phyloP scores from a whole-genome alignment of 306 rosid genomes.

The Acacia crassicarpa region DNA sequence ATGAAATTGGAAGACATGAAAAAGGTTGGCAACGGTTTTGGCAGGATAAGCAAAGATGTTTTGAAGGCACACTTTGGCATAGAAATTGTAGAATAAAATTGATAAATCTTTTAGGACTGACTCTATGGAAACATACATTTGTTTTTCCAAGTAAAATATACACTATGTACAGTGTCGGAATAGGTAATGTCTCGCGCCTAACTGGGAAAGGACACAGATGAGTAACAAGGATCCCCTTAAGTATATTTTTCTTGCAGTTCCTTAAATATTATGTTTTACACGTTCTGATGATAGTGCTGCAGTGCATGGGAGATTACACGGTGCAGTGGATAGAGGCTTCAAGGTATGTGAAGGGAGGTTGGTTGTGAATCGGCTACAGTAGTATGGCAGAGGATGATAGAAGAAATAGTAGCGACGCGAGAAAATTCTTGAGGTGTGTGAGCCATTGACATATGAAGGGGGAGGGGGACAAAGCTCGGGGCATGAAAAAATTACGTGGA shows the following conservation, averaged over 20 bases:
- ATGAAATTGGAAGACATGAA: conserved; percentile 61
- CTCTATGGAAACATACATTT: neutral
- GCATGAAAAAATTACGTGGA: neutral
- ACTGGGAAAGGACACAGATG: neutral
- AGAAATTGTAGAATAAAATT: conserved; percentile 37
- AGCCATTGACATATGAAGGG: neutral
- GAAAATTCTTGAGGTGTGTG: neutral
- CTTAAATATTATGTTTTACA: neutral
- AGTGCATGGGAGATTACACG: neutral
- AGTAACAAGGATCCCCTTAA: neutral
- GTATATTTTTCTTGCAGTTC: neutral
- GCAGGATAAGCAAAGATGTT: conserved; percentile 44
- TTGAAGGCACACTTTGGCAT: conserved; percentile 55
- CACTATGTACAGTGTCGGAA: neutral
- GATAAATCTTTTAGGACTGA: neutral
- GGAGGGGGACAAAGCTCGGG: neutral
- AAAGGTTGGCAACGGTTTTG: conserved; percentile 62
- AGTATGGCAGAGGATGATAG: neutral
- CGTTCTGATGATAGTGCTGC: neutral
- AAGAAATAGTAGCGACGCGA: neutral
- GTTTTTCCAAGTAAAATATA: neutral
- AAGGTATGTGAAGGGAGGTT: neutral
- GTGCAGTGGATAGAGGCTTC: neutral
- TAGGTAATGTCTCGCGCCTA: neutral
- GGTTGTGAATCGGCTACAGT: too few species aligned